These are phyloP conservation scores for Phascolomyces articulosus DNA, from an alignment of 371 early-diverging fungal species.

Conservation along the genomic window DNA sequence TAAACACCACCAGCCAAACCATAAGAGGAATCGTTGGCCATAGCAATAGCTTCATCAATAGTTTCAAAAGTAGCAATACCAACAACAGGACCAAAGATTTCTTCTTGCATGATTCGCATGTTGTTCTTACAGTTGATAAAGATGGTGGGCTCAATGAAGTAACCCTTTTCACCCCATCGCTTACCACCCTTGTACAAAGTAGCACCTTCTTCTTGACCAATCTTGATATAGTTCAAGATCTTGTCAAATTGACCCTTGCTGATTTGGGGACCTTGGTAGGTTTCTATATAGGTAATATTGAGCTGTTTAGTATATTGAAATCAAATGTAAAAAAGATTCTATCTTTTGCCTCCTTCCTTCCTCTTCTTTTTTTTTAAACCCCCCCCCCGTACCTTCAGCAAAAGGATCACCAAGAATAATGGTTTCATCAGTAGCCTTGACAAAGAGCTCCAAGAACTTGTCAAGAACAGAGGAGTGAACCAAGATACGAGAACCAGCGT, in stretches of 20 bases:
- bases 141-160: slow-evolving; percentile 82
- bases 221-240: slow-evolving; percentile 65
- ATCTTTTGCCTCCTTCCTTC: no score
- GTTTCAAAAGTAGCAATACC: slow-evolving; percentile 76
- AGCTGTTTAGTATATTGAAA: no score
- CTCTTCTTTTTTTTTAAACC: no score
- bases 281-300: slow-evolving; percentile 18
- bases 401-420: slow-evolving; percentile 64
- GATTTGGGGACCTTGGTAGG: slow-evolving; percentile 78
- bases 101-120: slow-evolving; percentile 77
- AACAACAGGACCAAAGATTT: slow-evolving; percentile 95
- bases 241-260: slow-evolving; percentile 78
- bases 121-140: slow-evolving; percentile 69
- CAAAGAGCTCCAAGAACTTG: slow-evolving; percentile 69
- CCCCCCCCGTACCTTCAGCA: slow-evolving; percentile 20
- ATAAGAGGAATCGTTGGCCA: slow-evolving; percentile 80
- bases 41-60: slow-evolving; percentile 78
- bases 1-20: slow-evolving; percentile 90
- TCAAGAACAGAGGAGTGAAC: slow-evolving; percentile 80
- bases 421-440: slow-evolving; percentile 56
- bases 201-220: slow-evolving; percentile 67
- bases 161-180: slow-evolving; percentile 69
- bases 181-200: slow-evolving; percentile 71
- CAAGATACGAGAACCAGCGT: slow-evolving; percentile 85
- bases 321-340: no score